Conservation (phyloP, 2,329 filamentous ascomycete genomes). For the Cladophialophora immunda region DNA sequence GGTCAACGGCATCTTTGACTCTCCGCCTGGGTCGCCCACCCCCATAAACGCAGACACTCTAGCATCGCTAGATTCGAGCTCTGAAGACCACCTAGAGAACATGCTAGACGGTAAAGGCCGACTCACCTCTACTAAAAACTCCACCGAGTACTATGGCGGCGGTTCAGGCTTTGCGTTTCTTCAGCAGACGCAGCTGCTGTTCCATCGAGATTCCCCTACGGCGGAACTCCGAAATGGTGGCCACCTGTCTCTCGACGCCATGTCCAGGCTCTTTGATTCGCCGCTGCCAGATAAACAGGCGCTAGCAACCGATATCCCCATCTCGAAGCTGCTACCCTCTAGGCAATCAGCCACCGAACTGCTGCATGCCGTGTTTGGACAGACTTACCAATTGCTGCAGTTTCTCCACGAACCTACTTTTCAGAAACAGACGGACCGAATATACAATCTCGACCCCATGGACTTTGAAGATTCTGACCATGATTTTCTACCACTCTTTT, state of each 20-base stretch:
- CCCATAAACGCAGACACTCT: constrained; percentile 10
- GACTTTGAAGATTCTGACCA: constrained; percentile 34
- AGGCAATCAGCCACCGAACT: constrained; percentile 29
- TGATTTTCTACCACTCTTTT: constrained; percentile 34
- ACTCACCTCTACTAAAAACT: constrained; percentile 24
- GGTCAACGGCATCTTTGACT: constrained; percentile 33
- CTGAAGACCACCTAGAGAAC: constrained; percentile 32
- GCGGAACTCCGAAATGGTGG: not conserved
- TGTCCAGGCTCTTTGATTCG: constrained; percentile 36
- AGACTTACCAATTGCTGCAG: constrained; percentile 31
- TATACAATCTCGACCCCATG: constrained; percentile 31
- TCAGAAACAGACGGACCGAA: constrained; percentile 31
- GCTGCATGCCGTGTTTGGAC: constrained; percentile 28
- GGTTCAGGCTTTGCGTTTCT: constrained; percentile 35
- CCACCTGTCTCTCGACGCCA: constrained; percentile 12
- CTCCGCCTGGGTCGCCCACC: constrained; percentile 26
- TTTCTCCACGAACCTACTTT: constrained; percentile 33
- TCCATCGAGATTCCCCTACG: constrained; percentile 22
- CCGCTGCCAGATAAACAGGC: constrained; percentile 32
- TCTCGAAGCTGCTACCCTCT: constrained; percentile 28
- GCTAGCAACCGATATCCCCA: constrained; percentile 14
- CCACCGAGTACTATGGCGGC: constrained; percentile 33
- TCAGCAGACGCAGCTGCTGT: constrained; percentile 31
- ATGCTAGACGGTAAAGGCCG: constrained; percentile 36
- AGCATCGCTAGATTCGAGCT: constrained; percentile 20